Evolutionary conservation across 2,329 filamentous ascomycete species (phyloP), one percentile per base, ranked within the genome.

Genomic region (Penicillium decumbens): DNA sequence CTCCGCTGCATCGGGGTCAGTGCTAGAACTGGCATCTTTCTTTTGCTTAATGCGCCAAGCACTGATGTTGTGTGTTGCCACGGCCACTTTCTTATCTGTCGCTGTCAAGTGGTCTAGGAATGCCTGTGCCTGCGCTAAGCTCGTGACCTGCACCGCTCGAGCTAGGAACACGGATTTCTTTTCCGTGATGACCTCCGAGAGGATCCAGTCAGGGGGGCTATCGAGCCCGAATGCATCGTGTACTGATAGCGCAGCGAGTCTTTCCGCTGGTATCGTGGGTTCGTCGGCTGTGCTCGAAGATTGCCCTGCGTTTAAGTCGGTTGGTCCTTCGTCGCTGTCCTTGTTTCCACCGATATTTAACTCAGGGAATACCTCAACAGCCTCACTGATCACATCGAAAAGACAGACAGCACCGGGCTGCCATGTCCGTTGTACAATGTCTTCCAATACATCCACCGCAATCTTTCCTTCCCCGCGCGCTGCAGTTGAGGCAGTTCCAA

Each of bases 31-130:
- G 10, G 27, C 30, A 25, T 43, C 47, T 53, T 61, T 63, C 47
- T 53, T 61, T 54, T 72, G 63, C 15, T 80, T 81, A 47, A 97
- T 91, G 9, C 93, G 82, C 88, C 90, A 97, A 1, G 92, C 92
- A 18, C 87, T 91, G 65, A 98, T 96, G 69, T 97, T 97, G 69
- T 98, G 93, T 52, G 92, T 90, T 4, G 93, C 93, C 41, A 80
- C 76, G n/a, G 89, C 85, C 30, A 89, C 85, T 59, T 88, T 89
- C 72, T 87, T 90, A 70, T 97, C 90, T 7, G 83, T 87, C 4
- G 84, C 80, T 6, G 96, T 77, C 1, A 98, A 78, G 67, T 95
- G 84, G 38, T 82, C 77, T 1, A 97, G 72, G 63, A 82, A 91
- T 2, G 74, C 70, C 50, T 82, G 81, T 2, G 91, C 92, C 68